Conservation (phyloP, 2,329 filamentous ascomycete genomes). For the Esteya vermicola region DNA sequence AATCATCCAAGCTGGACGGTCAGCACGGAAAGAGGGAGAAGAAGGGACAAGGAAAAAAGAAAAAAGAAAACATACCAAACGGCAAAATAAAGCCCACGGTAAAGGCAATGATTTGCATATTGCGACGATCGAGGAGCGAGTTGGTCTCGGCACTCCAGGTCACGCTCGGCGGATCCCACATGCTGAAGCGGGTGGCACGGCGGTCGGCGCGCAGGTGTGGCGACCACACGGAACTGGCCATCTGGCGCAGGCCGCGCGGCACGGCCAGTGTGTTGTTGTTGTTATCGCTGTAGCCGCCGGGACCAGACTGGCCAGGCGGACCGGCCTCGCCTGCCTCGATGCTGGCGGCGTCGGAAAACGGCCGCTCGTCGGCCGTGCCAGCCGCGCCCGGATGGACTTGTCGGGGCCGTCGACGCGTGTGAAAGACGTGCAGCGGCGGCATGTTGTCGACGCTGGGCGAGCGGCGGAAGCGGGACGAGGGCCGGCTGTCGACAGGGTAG, state of each 20-base stretch:
- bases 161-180: slow-evolving; percentile 62
- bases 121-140: slow-evolving; percentile 46
- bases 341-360: slow-evolving; percentile 20
- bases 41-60: slow-evolving; percentile 1
- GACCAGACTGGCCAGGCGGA: no score
- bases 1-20: slow-evolving; percentile 67
- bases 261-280: no score
- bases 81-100: slow-evolving; percentile 66
- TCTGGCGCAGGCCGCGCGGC: slow-evolving; percentile 25
- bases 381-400: slow-evolving; percentile 8
- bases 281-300: no score
- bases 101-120: slow-evolving; percentile 63
- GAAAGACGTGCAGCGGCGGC: slow-evolving; percentile 29
- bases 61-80: slow-evolving; percentile 36
- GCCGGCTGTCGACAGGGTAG: slow-evolving; percentile 25
- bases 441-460: slow-evolving; percentile 35
- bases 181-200: slow-evolving; percentile 40
- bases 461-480: slow-evolving; percentile 25
- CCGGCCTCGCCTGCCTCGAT: slow-evolving; percentile 25
- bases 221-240: slow-evolving; percentile 53
- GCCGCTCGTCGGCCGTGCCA: slow-evolving; percentile 7
- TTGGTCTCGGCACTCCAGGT: slow-evolving; percentile 48
- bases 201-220: slow-evolving; percentile 56
- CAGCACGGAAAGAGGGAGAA: slow-evolving; percentile 5
- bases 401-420: slow-evolving; percentile 27